Evolutionary conservation across 1,284 basidiomycete genomes (phyloP).

Genomic region (Ceratobasidium sp.): DNA sequence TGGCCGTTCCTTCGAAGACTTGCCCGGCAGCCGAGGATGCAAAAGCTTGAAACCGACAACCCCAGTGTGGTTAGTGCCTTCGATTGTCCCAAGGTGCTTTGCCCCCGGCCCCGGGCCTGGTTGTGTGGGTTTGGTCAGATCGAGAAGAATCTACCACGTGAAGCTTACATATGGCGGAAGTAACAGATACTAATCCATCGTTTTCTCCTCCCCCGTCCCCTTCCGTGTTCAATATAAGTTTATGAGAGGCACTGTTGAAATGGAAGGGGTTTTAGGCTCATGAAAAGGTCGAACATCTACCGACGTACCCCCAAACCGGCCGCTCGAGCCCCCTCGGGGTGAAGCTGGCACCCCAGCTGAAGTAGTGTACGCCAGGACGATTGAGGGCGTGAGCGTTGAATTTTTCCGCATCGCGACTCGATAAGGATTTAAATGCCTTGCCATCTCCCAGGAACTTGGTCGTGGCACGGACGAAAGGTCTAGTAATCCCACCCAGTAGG

Average conservation of each 20-base stretch:
- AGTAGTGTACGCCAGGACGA: conserved; percentile 81
- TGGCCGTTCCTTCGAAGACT: too few species aligned
- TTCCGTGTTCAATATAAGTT: conserved; percentile 68
- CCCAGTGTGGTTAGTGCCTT: conserved; percentile 90
- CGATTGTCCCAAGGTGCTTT: conserved; percentile 85
- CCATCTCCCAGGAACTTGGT: conserved; percentile 90
- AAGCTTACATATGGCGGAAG: conserved; percentile 77
- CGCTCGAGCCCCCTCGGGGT: conserved; percentile 88
- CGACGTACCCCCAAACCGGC: conserved; percentile 58
- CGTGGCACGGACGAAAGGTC: conserved; percentile 56
- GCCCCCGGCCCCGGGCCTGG: too few species aligned
- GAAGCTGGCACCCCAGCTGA: conserved; percentile 92
- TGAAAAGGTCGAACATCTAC: neutral
- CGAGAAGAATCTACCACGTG: conserved; percentile 33
- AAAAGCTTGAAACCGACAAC: conserved; percentile 64
- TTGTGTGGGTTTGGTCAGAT: conserved; percentile 5
- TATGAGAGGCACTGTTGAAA: conserved; percentile 70
- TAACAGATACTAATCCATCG: conserved; percentile 87
- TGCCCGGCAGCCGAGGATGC: neutral
- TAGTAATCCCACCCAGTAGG: conserved; percentile 54
- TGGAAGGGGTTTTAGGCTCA: conserved; percentile 70
- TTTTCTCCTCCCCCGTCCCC: too few species aligned
- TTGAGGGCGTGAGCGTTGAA: conserved; percentile 91
- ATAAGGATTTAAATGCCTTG: conserved; percentile 88
- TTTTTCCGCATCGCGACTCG: conserved; percentile 80